Base-by-base conservation (phyloP, 805 yeast species). In the Cyberlindnera bimundalis region DNA sequence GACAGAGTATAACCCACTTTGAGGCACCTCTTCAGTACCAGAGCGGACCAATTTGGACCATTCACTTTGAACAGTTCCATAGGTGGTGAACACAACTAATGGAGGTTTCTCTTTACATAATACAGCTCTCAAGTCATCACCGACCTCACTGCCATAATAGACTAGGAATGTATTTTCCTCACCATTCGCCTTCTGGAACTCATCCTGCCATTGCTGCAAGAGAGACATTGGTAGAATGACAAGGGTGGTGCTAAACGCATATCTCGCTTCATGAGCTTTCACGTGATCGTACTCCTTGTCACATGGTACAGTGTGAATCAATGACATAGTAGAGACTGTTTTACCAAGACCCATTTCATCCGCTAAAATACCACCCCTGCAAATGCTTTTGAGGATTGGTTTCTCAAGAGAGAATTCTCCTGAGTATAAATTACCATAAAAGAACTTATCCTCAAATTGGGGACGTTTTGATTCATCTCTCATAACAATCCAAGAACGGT, bases 271-370 rank as follows among this genome's bases (percentile, higher is more conserved):
- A 8, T 35, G 19, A 1, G 45, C 45, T 5, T 14, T 20, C 3
- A 16, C n/a, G 6, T 21, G 19, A 12, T 40, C 30, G 33, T 26
- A 54, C 1, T 50, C 46, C 12, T 57, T 42, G 53, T 84, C 90
- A 33, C 52, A 59, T 0, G 88, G 85, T 9, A 73, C 79, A 0
- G 86, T 71, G 42, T 83, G 77, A 11, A 90, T 70, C 35, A 91
- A 63, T 0, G 96, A 74, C 38, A 88, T 62, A 0, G 95, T 78
- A 1, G 96, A 84, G 18, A 90, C 84, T 0, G 98, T 90, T 58
- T 90, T 90, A 31, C 98, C 98, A 8, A 90, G 68, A 0, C 98
- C 98, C 98, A 90, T 90, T 60, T 90, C 98, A 65, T 90, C 98
- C 0, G 97, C 96, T 13, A 90, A 65, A 16, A 90, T 84, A 2